Percentiles rank a stretch among this genome's conserved stretches.
phyloP scores from a whole-genome alignment of 768 basidiomycete genomes.

The Agrocybe pediades region DNA sequence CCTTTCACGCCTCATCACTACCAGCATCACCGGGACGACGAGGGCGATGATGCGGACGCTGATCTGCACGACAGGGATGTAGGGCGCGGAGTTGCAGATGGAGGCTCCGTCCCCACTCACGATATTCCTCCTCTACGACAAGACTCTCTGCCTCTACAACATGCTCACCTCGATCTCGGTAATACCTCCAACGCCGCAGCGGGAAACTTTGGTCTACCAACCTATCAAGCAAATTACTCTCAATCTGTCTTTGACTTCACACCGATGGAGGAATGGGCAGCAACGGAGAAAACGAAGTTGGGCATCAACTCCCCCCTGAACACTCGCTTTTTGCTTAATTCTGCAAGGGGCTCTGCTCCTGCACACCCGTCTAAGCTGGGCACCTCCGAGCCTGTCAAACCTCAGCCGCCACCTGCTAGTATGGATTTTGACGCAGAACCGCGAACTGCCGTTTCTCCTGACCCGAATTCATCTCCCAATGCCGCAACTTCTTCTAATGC shows the following conservation, averaged over 20 bases:
- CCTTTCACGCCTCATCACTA: constrained; percentile 6
- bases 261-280: constrained; percentile 77
- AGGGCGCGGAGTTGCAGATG: constrained; percentile 10
- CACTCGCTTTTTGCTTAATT: constrained; percentile 37
- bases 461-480: background rate
- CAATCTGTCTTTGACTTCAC: constrained; percentile 71
- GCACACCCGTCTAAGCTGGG: constrained; percentile 11
- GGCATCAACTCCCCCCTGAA: constrained; percentile 53
- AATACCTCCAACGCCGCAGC: constrained; percentile 10
- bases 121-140: constrained; percentile 2
- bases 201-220: constrained; percentile 54
- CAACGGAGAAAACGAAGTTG: constrained; percentile 63
- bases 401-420: constrained; percentile 2
- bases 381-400: background rate
- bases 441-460: background rate
- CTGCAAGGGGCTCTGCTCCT: constrained; percentile 8
- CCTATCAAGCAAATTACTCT: constrained; percentile 64
- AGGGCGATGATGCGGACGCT: constrained; percentile 33
- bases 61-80: constrained; percentile 45
- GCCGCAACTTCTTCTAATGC: background rate
- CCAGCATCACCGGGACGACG: constrained; percentile 4
- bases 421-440: background rate
- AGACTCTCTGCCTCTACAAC: constrained; percentile 16
- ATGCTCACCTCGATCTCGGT: background rate
- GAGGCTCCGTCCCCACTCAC: constrained; percentile 19